A percentile compares a stretch with the other conserved stretches of the same genome.
phyloP scores from a whole-genome alignment of 139 green algal species.

The Prasinococcaceae sp. region DNA sequence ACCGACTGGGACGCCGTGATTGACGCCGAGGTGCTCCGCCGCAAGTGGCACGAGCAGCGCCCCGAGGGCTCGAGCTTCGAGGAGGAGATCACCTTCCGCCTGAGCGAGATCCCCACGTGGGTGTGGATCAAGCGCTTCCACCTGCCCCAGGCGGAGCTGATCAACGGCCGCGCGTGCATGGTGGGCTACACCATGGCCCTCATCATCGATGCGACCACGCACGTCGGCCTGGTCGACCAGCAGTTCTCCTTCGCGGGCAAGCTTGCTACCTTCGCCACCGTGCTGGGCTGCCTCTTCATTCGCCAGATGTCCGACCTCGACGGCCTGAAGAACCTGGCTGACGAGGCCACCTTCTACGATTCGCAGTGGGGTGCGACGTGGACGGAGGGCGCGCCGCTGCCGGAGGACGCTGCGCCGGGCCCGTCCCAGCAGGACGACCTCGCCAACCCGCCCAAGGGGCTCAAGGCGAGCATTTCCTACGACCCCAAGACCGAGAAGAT shows the following conservation, averaged over 20 bases:
- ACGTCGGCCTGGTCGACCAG: conserved; percentile 30
- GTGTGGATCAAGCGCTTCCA: conserved; percentile 42
- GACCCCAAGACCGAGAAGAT: too few species aligned
- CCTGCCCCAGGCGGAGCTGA: conserved; percentile 38
- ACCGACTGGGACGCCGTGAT: conserved; percentile 30
- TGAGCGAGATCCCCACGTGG: conserved; percentile 28
- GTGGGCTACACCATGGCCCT: conserved; percentile 29
- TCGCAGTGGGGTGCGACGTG: conserved; percentile 40
- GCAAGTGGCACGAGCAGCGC: conserved; percentile 28
- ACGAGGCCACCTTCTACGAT: conserved; percentile 47
- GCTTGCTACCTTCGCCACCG: conserved; percentile 26
- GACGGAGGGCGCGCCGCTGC: conserved; percentile 31
- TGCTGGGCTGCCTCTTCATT: conserved; percentile 27
- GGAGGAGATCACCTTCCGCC: conserved; percentile 33
- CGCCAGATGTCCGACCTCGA: conserved; percentile 26
- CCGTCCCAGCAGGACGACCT: too few species aligned
- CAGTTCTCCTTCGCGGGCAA: conserved; percentile 32
- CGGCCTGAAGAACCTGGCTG: conserved; percentile 25
- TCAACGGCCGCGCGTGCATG: conserved; percentile 42
- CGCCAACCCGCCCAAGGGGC: too few species aligned
- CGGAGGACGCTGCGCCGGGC: too few species aligned
- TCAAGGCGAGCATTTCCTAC: too few species aligned
- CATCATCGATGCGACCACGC: conserved; percentile 24
- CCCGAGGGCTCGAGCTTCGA: conserved; percentile 27
- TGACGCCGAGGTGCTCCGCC: conserved; percentile 31